Percentiles rank a stretch among this genome's conserved stretches.
phyloP scores from a whole-genome alignment of 768 basidiomycete species.

The Nidularia pulvinata region DNA sequence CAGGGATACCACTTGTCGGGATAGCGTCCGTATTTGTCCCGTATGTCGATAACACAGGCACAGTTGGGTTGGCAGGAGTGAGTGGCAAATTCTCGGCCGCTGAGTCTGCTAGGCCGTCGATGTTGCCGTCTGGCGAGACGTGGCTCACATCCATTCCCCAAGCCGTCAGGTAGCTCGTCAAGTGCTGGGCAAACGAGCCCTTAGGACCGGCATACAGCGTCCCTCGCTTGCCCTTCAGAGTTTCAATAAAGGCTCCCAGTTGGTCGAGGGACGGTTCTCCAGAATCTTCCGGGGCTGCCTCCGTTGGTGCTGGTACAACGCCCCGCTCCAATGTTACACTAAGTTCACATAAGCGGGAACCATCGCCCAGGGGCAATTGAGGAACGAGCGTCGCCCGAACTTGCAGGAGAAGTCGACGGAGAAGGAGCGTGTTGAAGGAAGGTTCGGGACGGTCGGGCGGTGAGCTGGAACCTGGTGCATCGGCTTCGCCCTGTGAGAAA shows the following conservation, averaged over 20 bases:
- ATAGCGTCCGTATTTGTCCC: background rate
- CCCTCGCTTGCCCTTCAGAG: conserved; percentile 80
- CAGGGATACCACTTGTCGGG: conserved; percentile 2
- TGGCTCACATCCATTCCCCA: conserved; percentile 97
- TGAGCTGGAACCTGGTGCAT: conserved; percentile 1
- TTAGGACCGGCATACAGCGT: conserved; percentile 84
- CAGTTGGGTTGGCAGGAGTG: background rate
- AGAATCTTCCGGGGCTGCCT: conserved; percentile 41
- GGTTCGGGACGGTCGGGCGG: conserved; percentile 44
- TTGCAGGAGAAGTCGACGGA: conserved; percentile 61
- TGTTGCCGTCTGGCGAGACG: conserved; percentile 58
- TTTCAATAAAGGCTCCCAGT: conserved; percentile 77
- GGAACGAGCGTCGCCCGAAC: conserved; percentile 51
- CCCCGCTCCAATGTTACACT: conserved; percentile 64
- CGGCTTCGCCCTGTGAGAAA: conserved; percentile 11
- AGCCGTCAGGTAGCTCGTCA: conserved; percentile 89
- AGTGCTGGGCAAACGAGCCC: conserved; percentile 88
- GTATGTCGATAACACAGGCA: background rate
- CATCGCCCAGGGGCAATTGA: conserved; percentile 40
- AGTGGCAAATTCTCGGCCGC: background rate
- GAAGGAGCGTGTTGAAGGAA: conserved; percentile 43
- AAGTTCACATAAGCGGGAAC: conserved; percentile 62
- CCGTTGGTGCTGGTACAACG: conserved; percentile 38
- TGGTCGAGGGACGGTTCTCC: conserved; percentile 83
- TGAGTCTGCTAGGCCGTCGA: conserved; percentile 30